Evolutionary conservation across 1,284 basidiomycete genomes (phyloP).

Genomic region (Cryptococcus jaspeensis): DNA sequence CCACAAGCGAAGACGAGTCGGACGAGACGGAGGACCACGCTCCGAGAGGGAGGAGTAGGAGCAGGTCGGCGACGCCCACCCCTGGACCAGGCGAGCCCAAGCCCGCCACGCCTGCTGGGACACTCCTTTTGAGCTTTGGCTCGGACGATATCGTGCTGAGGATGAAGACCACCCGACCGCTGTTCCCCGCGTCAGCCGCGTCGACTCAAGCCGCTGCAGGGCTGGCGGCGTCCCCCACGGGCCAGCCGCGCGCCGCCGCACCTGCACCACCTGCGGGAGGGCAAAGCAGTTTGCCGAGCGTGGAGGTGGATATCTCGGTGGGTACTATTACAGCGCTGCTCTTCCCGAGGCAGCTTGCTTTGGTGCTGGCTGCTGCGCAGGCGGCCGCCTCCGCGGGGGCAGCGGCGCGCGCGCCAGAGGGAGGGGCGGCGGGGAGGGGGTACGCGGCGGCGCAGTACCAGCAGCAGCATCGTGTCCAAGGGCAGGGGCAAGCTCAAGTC

Average conservation of each 20-base stretch:
- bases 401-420: not conserved
- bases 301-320: constrained; percentile 26
- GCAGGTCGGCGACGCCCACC: constrained; percentile 27
- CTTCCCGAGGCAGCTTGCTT: constrained; percentile 27
- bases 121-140: constrained; percentile 39
- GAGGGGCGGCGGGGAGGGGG: no score
- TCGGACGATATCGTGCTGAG: constrained; percentile 41
- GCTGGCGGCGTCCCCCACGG: no score
- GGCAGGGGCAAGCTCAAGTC: no score
- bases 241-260: no score
- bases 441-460: not conserved
- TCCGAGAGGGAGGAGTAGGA: not conserved
- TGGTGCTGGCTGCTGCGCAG: constrained; percentile 29
- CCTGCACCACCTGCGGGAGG: no score
- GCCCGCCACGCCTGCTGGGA: not conserved
- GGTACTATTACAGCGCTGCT: constrained; percentile 31
- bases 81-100: constrained; percentile 21
- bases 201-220: no score
- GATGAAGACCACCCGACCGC: constrained; percentile 28
- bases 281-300: constrained; percentile 12
- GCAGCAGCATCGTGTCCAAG: not conserved
- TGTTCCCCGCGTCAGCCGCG: not conserved
- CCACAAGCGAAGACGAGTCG: not conserved
- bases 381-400: not conserved
- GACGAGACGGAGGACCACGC: not conserved